Evolutionary conservation across 1,284 basidiomycete species (phyloP), one percentile per base, ranked within the genome.

Genomic region (Sporisorium iseilematis-ciliati): DNA sequence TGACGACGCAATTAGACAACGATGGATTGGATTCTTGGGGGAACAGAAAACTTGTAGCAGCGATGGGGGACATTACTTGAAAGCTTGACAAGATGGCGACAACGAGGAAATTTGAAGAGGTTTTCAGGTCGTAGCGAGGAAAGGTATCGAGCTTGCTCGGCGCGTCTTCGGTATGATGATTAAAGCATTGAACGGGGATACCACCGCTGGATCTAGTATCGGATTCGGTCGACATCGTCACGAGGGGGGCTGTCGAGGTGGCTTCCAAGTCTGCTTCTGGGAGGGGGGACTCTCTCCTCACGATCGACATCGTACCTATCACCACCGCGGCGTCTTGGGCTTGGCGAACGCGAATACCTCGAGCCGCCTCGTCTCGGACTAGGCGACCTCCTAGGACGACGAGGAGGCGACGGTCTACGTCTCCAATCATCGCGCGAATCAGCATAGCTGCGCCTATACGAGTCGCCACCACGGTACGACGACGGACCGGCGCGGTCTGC

Each of bases 371-470:
- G 57, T 31, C 64, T 59, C 2, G 78, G 78, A 56, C 75, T 77
- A 4, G 72, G 68, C 10, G 61, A 64, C 48, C 72, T 65, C 23
- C 72, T 61, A 2, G 62, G 63, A 18, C 72, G 41, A 16, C 66
- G 58, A 8, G 71, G 71, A 25, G 72, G 72, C 52, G 66, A 75
- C 29, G 65, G 71, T 26, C 78, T 57, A 7, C 78, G 72, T 55
- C 78, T 71, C 78, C 78, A 80, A 48, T 80, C 70, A 26, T 77
- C 72, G 14, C 73, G 58, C 46, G 69, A 63, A 46, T 80, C 78
- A 5, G 73, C 69, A 40, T 61, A 38, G 51, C 70, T 62, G 38
- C 70, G 51, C 8, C 73, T 25, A 42, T 71, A 71, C 41, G 63
- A 65, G 38, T 71, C 68, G 31, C 68, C 68, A 14, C 68, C 68